Base-by-base conservation (phyloP, 2,329 filamentous ascomycete species). In the Fusarium subglutinans region DNA sequence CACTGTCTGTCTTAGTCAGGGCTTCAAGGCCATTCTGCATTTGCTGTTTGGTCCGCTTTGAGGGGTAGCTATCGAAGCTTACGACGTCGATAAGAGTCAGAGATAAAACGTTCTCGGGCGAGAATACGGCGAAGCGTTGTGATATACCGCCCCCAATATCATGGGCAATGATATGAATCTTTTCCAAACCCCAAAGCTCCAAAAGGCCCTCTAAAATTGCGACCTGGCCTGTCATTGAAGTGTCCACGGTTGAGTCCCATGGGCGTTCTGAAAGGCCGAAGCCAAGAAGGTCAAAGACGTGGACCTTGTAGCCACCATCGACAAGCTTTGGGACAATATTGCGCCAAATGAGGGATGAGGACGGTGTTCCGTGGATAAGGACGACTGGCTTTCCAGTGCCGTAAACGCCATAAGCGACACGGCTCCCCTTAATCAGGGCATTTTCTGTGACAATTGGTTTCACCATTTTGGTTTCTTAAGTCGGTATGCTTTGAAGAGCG, bases 281-380 rank as follows among this genome's bases (percentile, higher is more conserved):
- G 20, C 81, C 80, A 5, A 82, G 78, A 7, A 80, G 76, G 24
- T 82, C 80, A 51, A 77, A 82, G 26, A 80, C 41, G 14, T 80
- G 73, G 5, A 76, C 77, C 50, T 78, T 78, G 41, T 71, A 80
- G 15, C 75, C 79, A 3, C 69, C 45, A 6, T 59, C n/a, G 1
- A 74, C 65, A 4, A 81, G 73, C 2, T 57, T 55, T 0, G 80
- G 79, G 17, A 78, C 28, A 8, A 82, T 58, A n/a, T 78, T 77
- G n/a, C 79, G 75, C 80, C 78, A 82, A 8, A 82, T 81, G 3
- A 82, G 76, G 5, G 80, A 82, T 3, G 80, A 81, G 4, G 80
- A 82, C 1, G 80, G 80, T 1, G 80, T 82, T 50, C 80, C 80
- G 44, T 82, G 81, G 22, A 82, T 62, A 40, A 82, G 72, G 26